Conservation (phyloP, 345 rosid genomes). For the Clausena lansium region DNA sequence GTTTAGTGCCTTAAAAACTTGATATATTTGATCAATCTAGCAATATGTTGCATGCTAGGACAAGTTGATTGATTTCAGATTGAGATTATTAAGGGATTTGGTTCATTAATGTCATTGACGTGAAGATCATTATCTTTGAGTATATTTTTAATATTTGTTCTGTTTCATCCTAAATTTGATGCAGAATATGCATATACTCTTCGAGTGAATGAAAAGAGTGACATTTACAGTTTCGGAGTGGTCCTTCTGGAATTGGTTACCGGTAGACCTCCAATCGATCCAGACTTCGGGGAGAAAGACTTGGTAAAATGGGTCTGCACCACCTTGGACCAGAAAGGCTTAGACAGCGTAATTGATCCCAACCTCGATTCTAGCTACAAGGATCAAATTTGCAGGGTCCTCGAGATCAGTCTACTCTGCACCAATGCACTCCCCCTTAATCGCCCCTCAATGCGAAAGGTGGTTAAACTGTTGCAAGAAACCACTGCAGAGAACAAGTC, state of each 20-base stretch:
- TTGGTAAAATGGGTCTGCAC: slow-evolving; percentile 73
- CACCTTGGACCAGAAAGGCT: slow-evolving; percentile 48
- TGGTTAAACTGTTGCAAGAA: slow-evolving; percentile 83
- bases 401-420: slow-evolving; percentile 73
- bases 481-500: slow-evolving; percentile 28
- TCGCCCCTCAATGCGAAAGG: slow-evolving; percentile 90
- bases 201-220: slow-evolving; percentile 92
- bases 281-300: slow-evolving; percentile 75
- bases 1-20: not conserved
- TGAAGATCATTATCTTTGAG: not conserved
- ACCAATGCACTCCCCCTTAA: slow-evolving; percentile 67
- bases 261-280: slow-evolving; percentile 64
- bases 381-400: slow-evolving; percentile 62
- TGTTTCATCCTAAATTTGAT: not conserved
- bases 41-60: not conserved
- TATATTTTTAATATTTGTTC: not conserved
- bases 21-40: not conserved
- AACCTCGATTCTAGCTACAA: slow-evolving; percentile 45
- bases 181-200: slow-evolving; percentile 90
- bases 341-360: slow-evolving; percentile 59
- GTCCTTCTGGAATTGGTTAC: slow-evolving; percentile 82
- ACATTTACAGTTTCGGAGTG: slow-evolving; percentile 87
- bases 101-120: not conserved
- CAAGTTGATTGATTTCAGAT: not conserved
- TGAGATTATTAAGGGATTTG: not conserved